Evolutionary conservation across 2,329 filamentous ascomycete species (phyloP).

Genomic region (Boeremia lycopersici): DNA sequence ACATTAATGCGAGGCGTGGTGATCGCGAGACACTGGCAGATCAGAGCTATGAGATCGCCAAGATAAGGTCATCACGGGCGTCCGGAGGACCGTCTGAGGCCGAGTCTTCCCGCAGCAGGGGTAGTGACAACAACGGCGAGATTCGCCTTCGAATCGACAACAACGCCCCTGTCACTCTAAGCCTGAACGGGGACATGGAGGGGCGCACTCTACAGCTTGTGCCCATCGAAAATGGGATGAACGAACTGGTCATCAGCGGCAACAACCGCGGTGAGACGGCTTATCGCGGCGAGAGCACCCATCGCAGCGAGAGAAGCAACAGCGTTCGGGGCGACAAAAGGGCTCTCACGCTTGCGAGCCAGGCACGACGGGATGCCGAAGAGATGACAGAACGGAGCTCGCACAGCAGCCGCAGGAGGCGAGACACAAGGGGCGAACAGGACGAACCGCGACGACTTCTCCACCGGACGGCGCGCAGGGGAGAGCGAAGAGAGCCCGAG

Average conservation of each 20-base stretch:
- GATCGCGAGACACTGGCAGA: conserved; percentile 34
- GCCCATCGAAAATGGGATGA: conserved; percentile 43
- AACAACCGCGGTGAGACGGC: conserved; percentile 29
- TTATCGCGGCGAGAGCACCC: conserved; percentile 31
- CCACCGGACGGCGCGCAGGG: conserved; percentile 16
- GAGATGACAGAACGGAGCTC: conserved; percentile 37
- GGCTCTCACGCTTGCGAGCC: conserved; percentile 23
- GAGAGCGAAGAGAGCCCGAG: conserved; percentile 24
- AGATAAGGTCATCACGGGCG: conserved; percentile 30
- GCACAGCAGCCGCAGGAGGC: conserved; percentile 34
- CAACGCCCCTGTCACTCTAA: conserved; percentile 39
- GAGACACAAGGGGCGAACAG: conserved; percentile 28
- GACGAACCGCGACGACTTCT: conserved; percentile 29
- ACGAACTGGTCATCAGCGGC: conserved; percentile 44
- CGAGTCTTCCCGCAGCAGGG: conserved; percentile 33
- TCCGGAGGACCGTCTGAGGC: conserved; percentile 38
- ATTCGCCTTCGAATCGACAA: conserved; percentile 46
- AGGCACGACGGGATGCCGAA: conserved; percentile 37
- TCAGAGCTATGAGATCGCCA: conserved; percentile 37
- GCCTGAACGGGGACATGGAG: conserved; percentile 47
- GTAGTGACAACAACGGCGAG: conserved; percentile 41
- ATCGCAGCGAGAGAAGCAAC: conserved; percentile 39
- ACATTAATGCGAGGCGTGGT: conserved; percentile 39
- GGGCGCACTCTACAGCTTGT: conserved; percentile 44
- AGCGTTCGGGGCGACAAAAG: conserved; percentile 28